phyloP scores from a whole-genome alignment of 495 filamentous ascomycete species.

The Tuber microsphaerosporum region DNA sequence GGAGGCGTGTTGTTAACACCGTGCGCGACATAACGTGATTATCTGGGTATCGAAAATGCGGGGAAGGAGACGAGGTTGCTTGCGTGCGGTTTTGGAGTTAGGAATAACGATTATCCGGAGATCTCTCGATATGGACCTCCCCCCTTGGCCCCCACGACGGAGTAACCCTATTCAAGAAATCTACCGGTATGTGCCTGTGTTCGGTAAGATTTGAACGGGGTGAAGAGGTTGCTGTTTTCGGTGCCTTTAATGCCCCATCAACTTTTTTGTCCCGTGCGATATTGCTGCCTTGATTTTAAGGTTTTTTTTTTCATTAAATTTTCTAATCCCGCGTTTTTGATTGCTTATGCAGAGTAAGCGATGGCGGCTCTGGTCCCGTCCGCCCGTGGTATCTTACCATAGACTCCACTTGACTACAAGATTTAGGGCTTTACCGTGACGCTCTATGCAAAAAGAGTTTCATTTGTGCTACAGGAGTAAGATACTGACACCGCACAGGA shows the following conservation, averaged over 20 bases:
- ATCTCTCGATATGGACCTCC: background rate
- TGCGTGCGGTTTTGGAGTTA: background rate
- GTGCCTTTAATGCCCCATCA: background rate
- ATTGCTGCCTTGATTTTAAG: conserved; percentile 5
- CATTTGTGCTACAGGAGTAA: background rate
- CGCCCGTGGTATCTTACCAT: background rate
- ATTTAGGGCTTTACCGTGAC: background rate
- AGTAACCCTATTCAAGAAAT: too few relatives aligned
- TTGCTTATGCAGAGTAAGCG: background rate
- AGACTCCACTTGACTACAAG: background rate
- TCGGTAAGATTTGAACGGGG: background rate
- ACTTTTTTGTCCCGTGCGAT: background rate
- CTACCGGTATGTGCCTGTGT: background rate
- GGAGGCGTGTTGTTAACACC: conserved; percentile 7
- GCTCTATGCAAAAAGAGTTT: background rate
- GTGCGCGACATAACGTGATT: conserved; percentile 21
- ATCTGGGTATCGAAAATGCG: background rate
- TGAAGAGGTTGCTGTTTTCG: background rate
- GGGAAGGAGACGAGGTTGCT: background rate
- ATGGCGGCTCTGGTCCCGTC: background rate
- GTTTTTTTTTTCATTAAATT: background rate
- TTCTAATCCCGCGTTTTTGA: background rate
- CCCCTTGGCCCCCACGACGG: background rate
- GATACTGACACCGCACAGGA: background rate
- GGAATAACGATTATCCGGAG: background rate